Base-by-base conservation (phyloP, 202 grass and related monocot species). In the Sporobolus alterniflorus region DNA sequence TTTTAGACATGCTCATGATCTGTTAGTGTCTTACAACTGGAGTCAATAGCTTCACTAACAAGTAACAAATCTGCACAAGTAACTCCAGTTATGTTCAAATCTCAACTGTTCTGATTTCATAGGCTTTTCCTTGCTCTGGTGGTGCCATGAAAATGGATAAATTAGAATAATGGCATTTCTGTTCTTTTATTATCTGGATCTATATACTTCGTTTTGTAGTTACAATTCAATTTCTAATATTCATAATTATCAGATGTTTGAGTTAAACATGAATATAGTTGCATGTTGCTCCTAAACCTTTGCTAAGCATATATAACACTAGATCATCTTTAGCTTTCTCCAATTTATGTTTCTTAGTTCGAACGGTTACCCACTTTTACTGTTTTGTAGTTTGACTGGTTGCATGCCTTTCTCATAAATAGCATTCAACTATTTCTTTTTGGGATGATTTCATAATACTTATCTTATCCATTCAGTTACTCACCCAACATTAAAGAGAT, bases 401-500 rank as follows among this genome's bases (percentile, higher is more conserved):
- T 12, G 30, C 40, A 43, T 65, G 12, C 11, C 9, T 77, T 31
- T 62, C 29, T 34, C 7, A 2, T 63, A 49, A 22, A 33, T 11
- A 49, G 18, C 6, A 18, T 33, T 34, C 6, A 65, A 25, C 43
- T 68, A 20, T 54, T 50, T 16, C 76, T 67, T 74, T 30, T 48
- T 39, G 40, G 1, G 1, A 67, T 8, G 54, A 56, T 78, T 69
- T 85, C 14, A 33, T 85, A n/a, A 86, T 68, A 48, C 33, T 33
- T 76, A 1, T 54, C 48, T 55, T 70, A 64, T 71, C 26, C 3
- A 3, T 56, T 28, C 89, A 98, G 90, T 81, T 98, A 93, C 79
- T 98, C 90, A 0, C 90, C 95, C 52, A 98, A 95, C 88, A 95
- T 91, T 57, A 98, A 91, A 86, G 95, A 95, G 82, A 88, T 98